phyloP scores from a whole-genome alignment of 306 rosid species.

The Nissolia schottii region DNA sequence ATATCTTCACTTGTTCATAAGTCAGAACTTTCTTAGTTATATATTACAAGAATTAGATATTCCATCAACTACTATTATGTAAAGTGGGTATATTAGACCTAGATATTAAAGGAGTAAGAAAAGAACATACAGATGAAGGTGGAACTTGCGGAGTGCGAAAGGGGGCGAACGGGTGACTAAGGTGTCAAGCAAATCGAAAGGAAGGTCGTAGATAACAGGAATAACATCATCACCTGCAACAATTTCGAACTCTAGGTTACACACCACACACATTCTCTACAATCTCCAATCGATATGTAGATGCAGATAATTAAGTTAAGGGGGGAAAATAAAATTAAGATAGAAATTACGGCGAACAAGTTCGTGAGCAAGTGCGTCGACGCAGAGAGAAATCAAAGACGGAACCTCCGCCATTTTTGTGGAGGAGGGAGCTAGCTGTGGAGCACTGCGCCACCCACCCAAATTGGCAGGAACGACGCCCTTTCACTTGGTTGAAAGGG shows the following conservation, averaged over 20 bases:
- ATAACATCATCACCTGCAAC: constrained; percentile 44
- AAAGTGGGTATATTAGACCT: neutral
- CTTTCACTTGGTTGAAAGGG: no score
- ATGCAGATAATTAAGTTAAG: neutral
- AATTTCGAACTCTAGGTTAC: neutral
- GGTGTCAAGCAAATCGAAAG: constrained; percentile 41
- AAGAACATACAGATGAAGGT: constrained; percentile 39
- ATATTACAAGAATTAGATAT: no score
- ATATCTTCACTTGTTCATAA: neutral
- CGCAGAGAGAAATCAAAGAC: constrained; percentile 55
- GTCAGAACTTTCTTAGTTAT: neutral
- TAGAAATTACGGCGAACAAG: constrained; percentile 34
- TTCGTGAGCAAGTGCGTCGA: constrained; percentile 32
- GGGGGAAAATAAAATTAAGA: neutral
- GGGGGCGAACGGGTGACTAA: constrained; percentile 53
- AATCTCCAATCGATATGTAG: neutral
- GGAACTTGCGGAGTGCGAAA: constrained; percentile 44
- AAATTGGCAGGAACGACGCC: neutral
- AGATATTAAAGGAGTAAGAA: neutral
- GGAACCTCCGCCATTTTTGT: constrained; percentile 40
- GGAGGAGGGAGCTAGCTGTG: no score
- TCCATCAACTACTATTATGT: no score
- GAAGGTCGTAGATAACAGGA: constrained; percentile 41
- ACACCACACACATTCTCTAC: neutral
- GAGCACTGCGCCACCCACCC: neutral